Conservation (phyloP, 441 rosid genomes). For the Adansonia madagascariensis region DNA sequence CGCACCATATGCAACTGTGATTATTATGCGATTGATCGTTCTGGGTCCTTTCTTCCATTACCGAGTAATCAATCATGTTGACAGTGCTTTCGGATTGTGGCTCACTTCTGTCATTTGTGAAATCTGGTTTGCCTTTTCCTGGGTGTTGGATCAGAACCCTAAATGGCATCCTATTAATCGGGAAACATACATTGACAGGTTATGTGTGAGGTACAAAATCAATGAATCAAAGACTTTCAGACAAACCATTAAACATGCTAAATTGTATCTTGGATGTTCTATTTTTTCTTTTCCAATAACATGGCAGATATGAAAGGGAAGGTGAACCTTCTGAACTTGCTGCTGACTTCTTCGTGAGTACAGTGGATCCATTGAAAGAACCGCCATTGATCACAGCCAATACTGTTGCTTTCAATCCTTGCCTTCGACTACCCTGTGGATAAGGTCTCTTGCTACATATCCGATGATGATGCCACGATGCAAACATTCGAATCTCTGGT, state of each 20-base stretch:
- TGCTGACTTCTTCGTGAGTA: conserved; percentile 91
- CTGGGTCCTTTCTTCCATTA: conserved; percentile 89
- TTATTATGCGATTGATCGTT: conserved; percentile 72
- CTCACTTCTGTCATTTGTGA: conserved; percentile 92
- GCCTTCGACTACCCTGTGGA: conserved; percentile 92
- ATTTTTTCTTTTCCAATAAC: background rate
- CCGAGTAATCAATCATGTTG: conserved; percentile 84
- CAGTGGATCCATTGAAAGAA: conserved; percentile 91
- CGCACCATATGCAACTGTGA: conserved; percentile 73
- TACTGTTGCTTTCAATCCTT: conserved; percentile 91
- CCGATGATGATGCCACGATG: conserved; percentile 98
- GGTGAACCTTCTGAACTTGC: conserved; percentile 86
- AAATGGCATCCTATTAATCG: conserved; percentile 86
- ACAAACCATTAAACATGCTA: background rate
- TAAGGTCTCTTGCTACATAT: conserved; percentile 85
- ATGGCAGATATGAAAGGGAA: conserved; percentile 76
- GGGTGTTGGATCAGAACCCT: conserved; percentile 99
- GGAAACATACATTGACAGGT: conserved; percentile 60
- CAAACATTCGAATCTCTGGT: conserved; percentile 84
- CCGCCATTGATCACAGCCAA: conserved; percentile 93
- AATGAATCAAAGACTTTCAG: background rate
- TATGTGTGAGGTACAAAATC: conserved; percentile 72
- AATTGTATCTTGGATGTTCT: background rate
- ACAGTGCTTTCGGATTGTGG: conserved; percentile 82
- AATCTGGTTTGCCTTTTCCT: conserved; percentile 94